These are phyloP conservation scores for Epichloe gansuensis DNA, from an alignment of 2,329 filamentous ascomycete species.

Conservation along the genomic window DNA sequence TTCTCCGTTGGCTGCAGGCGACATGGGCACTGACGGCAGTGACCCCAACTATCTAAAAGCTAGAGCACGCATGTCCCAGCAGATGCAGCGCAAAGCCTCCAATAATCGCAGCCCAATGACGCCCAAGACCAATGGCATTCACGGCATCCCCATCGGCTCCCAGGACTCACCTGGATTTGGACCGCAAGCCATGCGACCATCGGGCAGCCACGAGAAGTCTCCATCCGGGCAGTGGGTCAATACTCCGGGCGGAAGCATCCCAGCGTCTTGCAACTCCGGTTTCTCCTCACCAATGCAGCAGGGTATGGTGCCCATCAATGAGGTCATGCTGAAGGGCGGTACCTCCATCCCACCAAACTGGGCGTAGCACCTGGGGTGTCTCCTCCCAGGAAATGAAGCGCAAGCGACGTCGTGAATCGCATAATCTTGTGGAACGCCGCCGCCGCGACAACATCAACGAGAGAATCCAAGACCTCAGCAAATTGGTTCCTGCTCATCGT, in stretches of 20 bases:
- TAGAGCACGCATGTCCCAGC: constrained; percentile 48
- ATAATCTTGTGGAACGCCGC: constrained; percentile 91
- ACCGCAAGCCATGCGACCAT: constrained; percentile 65
- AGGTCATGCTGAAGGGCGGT: constrained; percentile 78
- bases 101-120: constrained; percentile 71
- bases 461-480: constrained; percentile 90
- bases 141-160: constrained; percentile 54
- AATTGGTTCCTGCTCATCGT: constrained; percentile 81
- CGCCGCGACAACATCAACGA: constrained; percentile 98
- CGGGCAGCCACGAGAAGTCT: constrained; percentile 64
- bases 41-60: constrained; percentile 49
- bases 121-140: constrained; percentile 70
- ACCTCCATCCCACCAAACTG: constrained; percentile 86
- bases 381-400: constrained; percentile 90
- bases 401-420: constrained; percentile 80
- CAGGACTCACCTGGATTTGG: constrained; percentile 61
- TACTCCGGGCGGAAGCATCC: constrained; percentile 63
- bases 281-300: constrained; percentile 71
- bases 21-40: constrained; percentile 35
- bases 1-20: constrained; percentile 29
- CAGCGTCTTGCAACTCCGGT: constrained; percentile 79
- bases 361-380: constrained; percentile 39
- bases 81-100: constrained; percentile 61
- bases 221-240: constrained; percentile 84
- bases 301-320: constrained; percentile 66